Conservation (phyloP, 192 early-diverging fungal species). For the Backusella morwellensis region DNA sequence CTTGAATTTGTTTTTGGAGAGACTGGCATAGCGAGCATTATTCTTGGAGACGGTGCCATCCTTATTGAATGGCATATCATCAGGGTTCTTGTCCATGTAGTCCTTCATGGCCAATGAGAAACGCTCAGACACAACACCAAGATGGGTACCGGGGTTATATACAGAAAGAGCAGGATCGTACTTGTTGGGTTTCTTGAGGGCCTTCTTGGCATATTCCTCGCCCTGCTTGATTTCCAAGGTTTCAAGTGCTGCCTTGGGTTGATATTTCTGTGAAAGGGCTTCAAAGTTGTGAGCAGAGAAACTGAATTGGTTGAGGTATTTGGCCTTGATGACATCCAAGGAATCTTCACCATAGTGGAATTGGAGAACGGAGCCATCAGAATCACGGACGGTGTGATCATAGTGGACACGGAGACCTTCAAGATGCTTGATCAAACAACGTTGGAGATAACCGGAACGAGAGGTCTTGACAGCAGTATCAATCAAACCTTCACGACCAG, state of each 20-base stretch:
- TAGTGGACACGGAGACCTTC: conserved; percentile 95
- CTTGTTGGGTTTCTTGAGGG: conserved; percentile 65
- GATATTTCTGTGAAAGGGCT: conserved; percentile 77
- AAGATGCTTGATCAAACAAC: conserved; percentile 98
- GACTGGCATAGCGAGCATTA: conserved; percentile 52
- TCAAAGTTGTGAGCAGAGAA: conserved; percentile 82
- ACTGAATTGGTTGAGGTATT: conserved; percentile 75
- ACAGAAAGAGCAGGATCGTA: conserved; percentile 80
- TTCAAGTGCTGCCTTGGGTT: conserved; percentile 61
- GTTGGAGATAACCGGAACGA: conserved; percentile 97
- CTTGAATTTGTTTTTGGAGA: conserved; percentile 76
- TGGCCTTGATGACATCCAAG: conserved; percentile 93
- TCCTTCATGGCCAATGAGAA: conserved; percentile 79
- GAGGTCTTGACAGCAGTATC: conserved; percentile 99
- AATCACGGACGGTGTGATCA: conserved; percentile 96
- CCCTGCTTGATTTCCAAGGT: conserved; percentile 76
- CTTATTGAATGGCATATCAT: conserved; percentile 59
- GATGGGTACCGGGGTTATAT: conserved; percentile 76
- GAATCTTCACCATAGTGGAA: conserved; percentile 99
- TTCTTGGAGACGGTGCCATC: conserved; percentile 47
- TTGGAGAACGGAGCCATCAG: conserved; percentile 93
- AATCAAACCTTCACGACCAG: conserved; percentile 99
- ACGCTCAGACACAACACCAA: conserved; percentile 91
- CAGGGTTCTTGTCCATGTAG: conserved; percentile 83
- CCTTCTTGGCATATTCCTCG: conserved; percentile 72